Base-by-base conservation (phyloP, 1,284 basidiomycete genomes). In the Schizophyllum amplum region DNA sequence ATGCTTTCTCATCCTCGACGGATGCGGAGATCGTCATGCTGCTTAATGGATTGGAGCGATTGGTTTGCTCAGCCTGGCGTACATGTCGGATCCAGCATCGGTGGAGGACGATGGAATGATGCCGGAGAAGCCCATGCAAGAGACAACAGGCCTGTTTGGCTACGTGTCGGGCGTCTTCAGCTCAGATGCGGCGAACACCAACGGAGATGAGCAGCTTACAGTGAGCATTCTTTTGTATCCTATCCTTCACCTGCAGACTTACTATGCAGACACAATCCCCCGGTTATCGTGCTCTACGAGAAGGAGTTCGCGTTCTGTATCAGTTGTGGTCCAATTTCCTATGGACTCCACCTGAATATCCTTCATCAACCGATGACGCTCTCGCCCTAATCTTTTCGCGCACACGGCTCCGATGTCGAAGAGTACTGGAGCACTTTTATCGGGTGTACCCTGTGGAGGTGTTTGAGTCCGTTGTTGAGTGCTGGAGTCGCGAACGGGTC, bases 1-100 rank as follows among this genome's bases (percentile, higher is more conserved):
- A 81, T 63, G 66, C 77, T 11, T 63, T 67, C 1, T 75, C 75
- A 4, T 72, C 72, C 58, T 77, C 83, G 1, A 91, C 87, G 1
- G 94, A 97, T 66, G 82, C 89, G 0, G 93, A 96, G 62, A 82
- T 93, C 57, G 78, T 88, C 55, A 92, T 90, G 81, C 73, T 95
- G 3, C 77, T 95, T 24, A 91, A 89, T 63, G 86, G 87, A 0
- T 69, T 96, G 48, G 94, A 98, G 65, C 79, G 92, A 24, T 73
- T 97, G 5, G 78, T 93, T 71, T 88, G 13, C 75, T 88, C 46
- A 85, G 82, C 56, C 70, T 90, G 54, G 75, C 81, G 1, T 76
- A 79, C 55, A 79, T 75, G 47, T 63, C 75, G 5, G 83, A 85
- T 21, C 68, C 77, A 1, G 74, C 71, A 24, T 76, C 76, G 3